Evolutionary conservation across 2,329 filamentous ascomycete species (phyloP), one percentile per base, ranked within the genome.

Genomic region (Aspergillus pseudoviridinutans): DNA sequence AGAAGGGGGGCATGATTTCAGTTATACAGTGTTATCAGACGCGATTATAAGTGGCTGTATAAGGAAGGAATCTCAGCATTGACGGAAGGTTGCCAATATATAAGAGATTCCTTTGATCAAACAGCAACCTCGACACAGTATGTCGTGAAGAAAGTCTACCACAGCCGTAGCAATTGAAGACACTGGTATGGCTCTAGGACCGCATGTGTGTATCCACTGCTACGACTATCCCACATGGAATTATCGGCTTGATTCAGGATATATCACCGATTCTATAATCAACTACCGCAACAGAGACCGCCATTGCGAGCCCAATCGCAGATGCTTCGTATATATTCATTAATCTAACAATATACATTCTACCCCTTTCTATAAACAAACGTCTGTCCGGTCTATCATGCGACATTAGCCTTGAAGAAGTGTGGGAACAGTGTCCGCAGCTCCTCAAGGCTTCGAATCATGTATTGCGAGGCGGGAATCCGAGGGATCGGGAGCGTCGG

Each of bases 381-480:
- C 49, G 46, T 49, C 49, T 53, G 56, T 51, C 27, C 46, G 9
- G 24, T 38, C 38, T 56, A 50, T 32, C 41, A 9, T 28, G 55
- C n/a, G 53, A 50, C 57, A 41, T 54, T 60, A 27, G 50, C 51
- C 73, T 90, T 94, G 81, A 99, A 97, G 61, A 96, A 85, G 57
- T 95, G 86, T 0, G 94, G 92, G 64, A 93, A 97, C 10, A 89
- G 74, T 0, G 77, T 77, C 49, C 89, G 84, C 57, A 99, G 77
- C 68, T 97, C 89, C 62, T 89, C 81, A 28, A 99, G 76, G 68
- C 86, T 83, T 49, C 83, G 81, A 63, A 99, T 89, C 70, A 92
- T 87, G 71, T 89, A 85, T 66, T 90, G 84, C 41, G 87, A 88
- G 4, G 88, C 88, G 58, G 83, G 85, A 4, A 79, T 81, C 24